phyloP scores from a whole-genome alignment of 208 protist species.

The Leishmania major region DNA sequence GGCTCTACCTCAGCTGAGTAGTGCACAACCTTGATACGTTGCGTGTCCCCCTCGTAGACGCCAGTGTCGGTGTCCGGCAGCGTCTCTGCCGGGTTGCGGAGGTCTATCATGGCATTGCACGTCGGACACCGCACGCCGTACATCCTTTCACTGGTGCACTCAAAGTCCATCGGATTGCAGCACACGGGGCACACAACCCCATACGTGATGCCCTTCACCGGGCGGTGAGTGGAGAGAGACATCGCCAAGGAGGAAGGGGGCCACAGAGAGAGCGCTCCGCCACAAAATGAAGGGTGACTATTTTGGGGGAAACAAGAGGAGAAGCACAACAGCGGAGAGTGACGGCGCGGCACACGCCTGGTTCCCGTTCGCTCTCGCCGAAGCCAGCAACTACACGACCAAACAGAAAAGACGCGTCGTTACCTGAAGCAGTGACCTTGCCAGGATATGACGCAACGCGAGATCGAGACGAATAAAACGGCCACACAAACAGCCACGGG shows the following conservation, averaged over 20 bases:
- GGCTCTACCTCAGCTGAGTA: slow-evolving; percentile 71
- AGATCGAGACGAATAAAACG: too few species aligned
- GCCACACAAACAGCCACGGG: too few species aligned
- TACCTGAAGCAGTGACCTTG: neutral
- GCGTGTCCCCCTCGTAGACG: slow-evolving; percentile 13
- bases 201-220: slow-evolving; percentile 62
- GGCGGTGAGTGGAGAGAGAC: slow-evolving; percentile 39
- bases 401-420: neutral
- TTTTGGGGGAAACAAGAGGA: neutral
- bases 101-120: slow-evolving; percentile 69
- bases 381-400: too few species aligned
- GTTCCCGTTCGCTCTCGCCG: neutral
- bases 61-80: slow-evolving; percentile 49
- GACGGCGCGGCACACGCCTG: neutral
- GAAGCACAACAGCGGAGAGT: neutral
- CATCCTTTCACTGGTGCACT: slow-evolving; percentile 44
- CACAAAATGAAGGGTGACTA: neutral
- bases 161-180: slow-evolving; percentile 58
- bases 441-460: too few species aligned
- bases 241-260: slow-evolving; percentile 5
- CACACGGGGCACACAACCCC: slow-evolving; percentile 76
- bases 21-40: neutral
- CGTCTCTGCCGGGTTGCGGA: slow-evolving; percentile 58
- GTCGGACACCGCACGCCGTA: slow-evolving; percentile 67
- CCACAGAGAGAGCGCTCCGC: too few species aligned